Base-by-base conservation (phyloP, 805 yeast species). In the Suhomyces faveliae region DNA sequence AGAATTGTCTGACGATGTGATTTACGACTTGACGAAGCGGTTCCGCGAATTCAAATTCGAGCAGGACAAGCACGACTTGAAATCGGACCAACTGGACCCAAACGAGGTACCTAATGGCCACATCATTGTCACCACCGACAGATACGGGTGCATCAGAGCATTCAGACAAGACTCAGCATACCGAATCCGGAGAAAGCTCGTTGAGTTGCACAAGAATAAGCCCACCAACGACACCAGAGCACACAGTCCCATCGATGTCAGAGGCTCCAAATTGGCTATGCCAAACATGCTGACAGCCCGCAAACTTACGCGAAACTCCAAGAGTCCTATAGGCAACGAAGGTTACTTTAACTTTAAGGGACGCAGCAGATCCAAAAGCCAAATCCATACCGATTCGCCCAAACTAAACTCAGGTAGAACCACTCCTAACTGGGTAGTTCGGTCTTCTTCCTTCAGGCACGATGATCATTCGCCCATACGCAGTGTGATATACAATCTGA, bases 111-210 rank as follows among this genome's bases (percentile, higher is more conserved):
- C 30, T 54, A 58, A 25, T 9, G 74, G 76, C 5, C 71, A 74
- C 57, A 83, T 89, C 39, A 79, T 89, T 12, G 83, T 90, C 2
- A 84, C 94, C 0, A 81, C 92, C 0, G 97, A 90, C 64, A 79
- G 79, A 47, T 66, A 71, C 19, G 97, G 97, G 0, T 55, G 76
- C 2, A 86, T 90, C 24, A 67, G 94, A 40, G 86, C 90, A 0
- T 87, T 87, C 62, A 74, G 97, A 59, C 85, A 88, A 48, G 97
- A 90, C 62, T 74, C 85, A 46, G 85, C 94, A 0, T 72, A 79
- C 44, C 51, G 53, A 15, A 53, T 63, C 25, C 51, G 78, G 15
- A 70, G 67, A 46, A 41, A 46, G 23, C 43, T 62, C n/a, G 40
- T 53, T n/a, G 58, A 52, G 2, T 12, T 50, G 24, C 37, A 41